Evolutionary conservation across 305 asterid genomes (phyloP).

Genomic region (Fraxinus velutina): DNA sequence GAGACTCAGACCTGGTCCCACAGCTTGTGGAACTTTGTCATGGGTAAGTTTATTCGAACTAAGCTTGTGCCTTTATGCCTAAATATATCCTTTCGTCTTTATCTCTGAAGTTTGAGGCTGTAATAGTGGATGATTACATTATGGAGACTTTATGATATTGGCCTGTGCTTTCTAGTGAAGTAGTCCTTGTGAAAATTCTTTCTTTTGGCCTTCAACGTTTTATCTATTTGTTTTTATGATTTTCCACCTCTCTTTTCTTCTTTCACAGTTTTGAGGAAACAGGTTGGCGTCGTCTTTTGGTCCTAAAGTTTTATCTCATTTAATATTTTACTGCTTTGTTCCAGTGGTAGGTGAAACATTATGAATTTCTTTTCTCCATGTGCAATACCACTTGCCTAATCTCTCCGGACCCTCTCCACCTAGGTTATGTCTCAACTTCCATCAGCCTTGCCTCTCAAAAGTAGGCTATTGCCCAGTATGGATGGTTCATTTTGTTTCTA

Average conservation of each 20-base stretch:
- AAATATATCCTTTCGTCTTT: not conserved
- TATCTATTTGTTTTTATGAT: not conserved
- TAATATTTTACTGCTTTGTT: slow-evolving; percentile 20
- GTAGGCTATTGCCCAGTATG: slow-evolving; percentile 16
- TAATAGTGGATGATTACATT: slow-evolving; percentile 2
- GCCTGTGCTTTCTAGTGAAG: not conserved
- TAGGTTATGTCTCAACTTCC: slow-evolving; percentile 17
- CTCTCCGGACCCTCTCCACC: not conserved
- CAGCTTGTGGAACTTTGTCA: slow-evolving; percentile 97
- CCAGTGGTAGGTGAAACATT: slow-evolving; percentile 32
- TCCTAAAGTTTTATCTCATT: not conserved
- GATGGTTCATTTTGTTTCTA: not conserved
- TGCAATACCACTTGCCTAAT: slow-evolving; percentile 7
- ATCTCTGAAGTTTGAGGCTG: not conserved
- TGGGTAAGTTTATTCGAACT: slow-evolving; percentile 49
- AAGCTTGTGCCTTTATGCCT: not conserved
- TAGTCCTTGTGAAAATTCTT: not conserved
- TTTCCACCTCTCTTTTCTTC: not conserved
- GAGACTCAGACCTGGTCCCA: slow-evolving; percentile 91
- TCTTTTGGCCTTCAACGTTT: not conserved
- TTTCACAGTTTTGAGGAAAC: not conserved
- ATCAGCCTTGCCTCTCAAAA: slow-evolving; percentile 21
- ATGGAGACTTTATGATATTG: not conserved
- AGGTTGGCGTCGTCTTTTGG: not conserved
- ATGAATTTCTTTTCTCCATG: slow-evolving; percentile 27